These are phyloP conservation scores for Microdochium paspali DNA, from an alignment of 2,329 filamentous ascomycete species.

Conservation along the genomic window DNA sequence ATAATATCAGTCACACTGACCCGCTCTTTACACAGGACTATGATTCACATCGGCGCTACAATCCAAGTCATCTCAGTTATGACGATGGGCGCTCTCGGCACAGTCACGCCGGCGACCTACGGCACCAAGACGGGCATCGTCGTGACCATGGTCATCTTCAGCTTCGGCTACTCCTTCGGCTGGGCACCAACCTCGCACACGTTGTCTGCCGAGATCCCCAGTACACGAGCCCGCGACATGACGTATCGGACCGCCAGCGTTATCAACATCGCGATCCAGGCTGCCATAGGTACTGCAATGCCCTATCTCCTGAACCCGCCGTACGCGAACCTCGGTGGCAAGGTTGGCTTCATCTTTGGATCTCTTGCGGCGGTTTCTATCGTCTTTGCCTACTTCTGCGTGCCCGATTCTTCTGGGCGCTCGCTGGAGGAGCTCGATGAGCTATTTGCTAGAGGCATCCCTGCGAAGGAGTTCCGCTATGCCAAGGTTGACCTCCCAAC, in stretches of 20 bases:
- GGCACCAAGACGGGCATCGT: constrained; percentile 13
- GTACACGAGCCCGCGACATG: constrained; percentile 19
- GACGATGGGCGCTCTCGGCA: constrained; percentile 26
- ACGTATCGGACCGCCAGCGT: constrained; percentile 17
- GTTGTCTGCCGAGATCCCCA: constrained; percentile 22
- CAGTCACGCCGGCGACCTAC: constrained; percentile 1
- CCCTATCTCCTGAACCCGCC: constrained; percentile 25
- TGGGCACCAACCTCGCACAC: constrained; percentile 26
- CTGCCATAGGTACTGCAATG: constrained; percentile 22
- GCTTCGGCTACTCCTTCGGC: constrained; percentile 18
- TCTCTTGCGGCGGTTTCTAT: not conserved
- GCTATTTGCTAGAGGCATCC: not conserved
- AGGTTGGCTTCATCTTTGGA: constrained; percentile 12
- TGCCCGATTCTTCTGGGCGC: not conserved
- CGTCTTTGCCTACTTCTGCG: not conserved
- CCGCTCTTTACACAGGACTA: not conserved
- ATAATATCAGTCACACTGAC: not conserved
- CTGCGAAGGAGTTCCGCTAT: not conserved
- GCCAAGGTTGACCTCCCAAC: not conserved
- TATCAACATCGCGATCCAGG: constrained; percentile 20
- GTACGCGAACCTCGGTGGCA: constrained; percentile 23
- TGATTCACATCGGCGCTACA: constrained; percentile 15
- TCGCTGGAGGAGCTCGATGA: not conserved
- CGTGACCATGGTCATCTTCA: constrained; percentile 20
- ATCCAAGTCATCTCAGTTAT: constrained; percentile 19